Conservation (phyloP, 768 basidiomycete species). For the Russula lepida region DNA sequence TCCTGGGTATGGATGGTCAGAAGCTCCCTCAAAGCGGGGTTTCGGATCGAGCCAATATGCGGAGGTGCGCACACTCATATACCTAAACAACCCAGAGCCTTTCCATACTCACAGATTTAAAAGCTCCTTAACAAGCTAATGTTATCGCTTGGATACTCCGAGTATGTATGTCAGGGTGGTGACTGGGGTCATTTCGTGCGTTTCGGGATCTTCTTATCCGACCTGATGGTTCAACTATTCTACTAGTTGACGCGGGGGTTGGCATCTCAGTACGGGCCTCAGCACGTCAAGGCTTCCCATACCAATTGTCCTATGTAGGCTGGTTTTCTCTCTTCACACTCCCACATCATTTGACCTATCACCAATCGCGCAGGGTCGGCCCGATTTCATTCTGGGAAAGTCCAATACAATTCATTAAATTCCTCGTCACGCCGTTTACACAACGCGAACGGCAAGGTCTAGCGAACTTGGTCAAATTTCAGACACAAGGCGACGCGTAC, state of each 20-base stretch:
- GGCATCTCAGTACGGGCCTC: conserved; percentile 24
- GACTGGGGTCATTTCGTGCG: conserved; percentile 38
- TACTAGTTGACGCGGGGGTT: conserved; percentile 26
- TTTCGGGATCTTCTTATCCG: neutral
- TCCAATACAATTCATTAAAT: conserved; percentile 28
- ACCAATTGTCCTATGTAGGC: conserved; percentile 28
- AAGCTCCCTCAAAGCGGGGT: conserved; percentile 34
- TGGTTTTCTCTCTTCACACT: neutral
- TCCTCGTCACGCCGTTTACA: conserved; percentile 26
- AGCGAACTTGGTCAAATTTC: conserved; percentile 21
- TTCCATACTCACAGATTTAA: neutral
- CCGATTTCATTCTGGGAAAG: neutral
- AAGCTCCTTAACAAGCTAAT: conserved; percentile 23
- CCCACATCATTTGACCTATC: neutral
- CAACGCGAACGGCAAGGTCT: conserved; percentile 24
- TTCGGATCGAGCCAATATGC: conserved; percentile 23
- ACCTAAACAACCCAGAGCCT: neutral
- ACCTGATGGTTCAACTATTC: neutral
- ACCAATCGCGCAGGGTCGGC: neutral
- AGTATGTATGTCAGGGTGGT: conserved; percentile 40
- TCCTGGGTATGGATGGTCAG: conserved; percentile 56
- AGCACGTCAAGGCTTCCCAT: conserved; percentile 30
- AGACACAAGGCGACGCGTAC: conserved; percentile 29
- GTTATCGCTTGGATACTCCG: conserved; percentile 25
- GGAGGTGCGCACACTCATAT: conserved; percentile 18